phyloP scores from a whole-genome alignment of 2,329 filamentous ascomycete species.

The Fusarium sp. region DNA sequence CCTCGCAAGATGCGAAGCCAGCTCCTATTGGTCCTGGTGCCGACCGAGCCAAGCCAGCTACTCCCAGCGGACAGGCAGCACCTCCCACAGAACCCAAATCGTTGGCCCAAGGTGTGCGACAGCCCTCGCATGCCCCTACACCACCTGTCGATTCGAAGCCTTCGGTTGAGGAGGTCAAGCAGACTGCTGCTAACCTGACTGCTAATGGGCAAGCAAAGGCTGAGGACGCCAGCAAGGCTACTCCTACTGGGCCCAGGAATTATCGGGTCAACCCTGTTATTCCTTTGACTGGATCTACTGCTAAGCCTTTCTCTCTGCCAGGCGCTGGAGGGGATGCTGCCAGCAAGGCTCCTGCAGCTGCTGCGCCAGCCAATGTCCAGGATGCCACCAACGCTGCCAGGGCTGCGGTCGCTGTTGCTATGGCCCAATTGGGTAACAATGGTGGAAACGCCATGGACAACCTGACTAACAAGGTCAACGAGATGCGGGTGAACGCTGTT shows the following conservation, averaged over 20 bases:
- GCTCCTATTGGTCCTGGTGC: constrained; percentile 63
- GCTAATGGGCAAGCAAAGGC: constrained; percentile 53
- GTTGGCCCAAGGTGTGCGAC: constrained; percentile 58
- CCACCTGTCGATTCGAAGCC: constrained; percentile 78
- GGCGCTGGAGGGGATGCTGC: constrained; percentile 46
- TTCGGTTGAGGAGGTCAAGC: constrained; percentile 58
- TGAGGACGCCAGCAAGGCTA: constrained; percentile 50
- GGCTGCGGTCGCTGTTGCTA: constrained; percentile 82
- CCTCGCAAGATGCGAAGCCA: constrained; percentile 57
- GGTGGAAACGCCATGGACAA: constrained; percentile 72
- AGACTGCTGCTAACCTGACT: constrained; percentile 56
- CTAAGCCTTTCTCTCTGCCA: constrained; percentile 53
- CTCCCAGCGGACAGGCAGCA: constrained; percentile 57
- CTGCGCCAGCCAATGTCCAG: constrained; percentile 58
- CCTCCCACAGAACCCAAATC: constrained; percentile 66
- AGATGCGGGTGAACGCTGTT: constrained; percentile 73
- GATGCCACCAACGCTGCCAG: constrained; percentile 80
- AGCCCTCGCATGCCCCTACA: constrained; percentile 65
- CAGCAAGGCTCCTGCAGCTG: constrained; percentile 51
- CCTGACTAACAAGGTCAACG: constrained; percentile 77
- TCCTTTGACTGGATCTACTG: constrained; percentile 64
- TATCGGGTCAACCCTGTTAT: constrained; percentile 73
- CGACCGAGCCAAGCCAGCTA: constrained; percentile 60
- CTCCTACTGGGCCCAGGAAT: constrained; percentile 61
- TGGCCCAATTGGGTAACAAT: constrained; percentile 72